phyloP scores from a whole-genome alignment of 2,329 filamentous ascomycete genomes.

The Paecilomyces niveus region DNA sequence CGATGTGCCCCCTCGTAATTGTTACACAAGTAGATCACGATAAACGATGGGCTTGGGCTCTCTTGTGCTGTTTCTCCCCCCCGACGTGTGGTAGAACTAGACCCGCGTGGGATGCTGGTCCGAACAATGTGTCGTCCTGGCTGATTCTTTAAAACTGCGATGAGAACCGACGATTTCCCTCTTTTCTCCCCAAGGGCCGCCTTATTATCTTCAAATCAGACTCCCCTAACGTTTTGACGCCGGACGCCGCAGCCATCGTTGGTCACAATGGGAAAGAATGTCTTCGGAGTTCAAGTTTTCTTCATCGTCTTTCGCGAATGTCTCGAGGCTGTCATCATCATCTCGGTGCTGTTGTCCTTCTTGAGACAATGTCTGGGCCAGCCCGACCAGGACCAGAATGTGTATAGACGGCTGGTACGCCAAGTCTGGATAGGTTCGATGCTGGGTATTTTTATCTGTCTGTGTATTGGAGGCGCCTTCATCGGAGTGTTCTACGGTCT shows the following conservation, averaged over 20 bases:
- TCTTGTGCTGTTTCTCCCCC: neutral
- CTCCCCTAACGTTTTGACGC: neutral
- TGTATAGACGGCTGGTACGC: conserved; percentile 57
- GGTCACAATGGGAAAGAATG: neutral
- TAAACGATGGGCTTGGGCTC: neutral
- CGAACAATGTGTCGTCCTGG: neutral
- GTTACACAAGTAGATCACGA: neutral
- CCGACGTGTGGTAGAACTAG: neutral
- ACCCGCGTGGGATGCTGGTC: neutral
- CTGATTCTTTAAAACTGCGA: neutral
- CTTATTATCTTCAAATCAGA: neutral
- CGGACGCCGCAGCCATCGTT: neutral
- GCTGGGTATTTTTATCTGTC: conserved; percentile 56
- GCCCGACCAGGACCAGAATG: conserved; percentile 49
- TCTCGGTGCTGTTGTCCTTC: conserved; percentile 80
- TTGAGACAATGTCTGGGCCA: conserved; percentile 70
- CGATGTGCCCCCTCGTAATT: neutral
- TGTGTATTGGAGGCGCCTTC: conserved; percentile 59
- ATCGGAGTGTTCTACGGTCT: conserved; percentile 69
- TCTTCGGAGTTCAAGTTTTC: conserved; percentile 54
- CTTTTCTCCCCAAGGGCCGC: neutral
- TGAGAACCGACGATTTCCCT: neutral
- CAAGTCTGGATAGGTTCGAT: conserved; percentile 63
- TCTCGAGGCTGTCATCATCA: conserved; percentile 74
- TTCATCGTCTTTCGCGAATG: conserved; percentile 86